Base-by-base conservation (phyloP, 768 basidiomycete species). In the Lactifluus piperatus region DNA sequence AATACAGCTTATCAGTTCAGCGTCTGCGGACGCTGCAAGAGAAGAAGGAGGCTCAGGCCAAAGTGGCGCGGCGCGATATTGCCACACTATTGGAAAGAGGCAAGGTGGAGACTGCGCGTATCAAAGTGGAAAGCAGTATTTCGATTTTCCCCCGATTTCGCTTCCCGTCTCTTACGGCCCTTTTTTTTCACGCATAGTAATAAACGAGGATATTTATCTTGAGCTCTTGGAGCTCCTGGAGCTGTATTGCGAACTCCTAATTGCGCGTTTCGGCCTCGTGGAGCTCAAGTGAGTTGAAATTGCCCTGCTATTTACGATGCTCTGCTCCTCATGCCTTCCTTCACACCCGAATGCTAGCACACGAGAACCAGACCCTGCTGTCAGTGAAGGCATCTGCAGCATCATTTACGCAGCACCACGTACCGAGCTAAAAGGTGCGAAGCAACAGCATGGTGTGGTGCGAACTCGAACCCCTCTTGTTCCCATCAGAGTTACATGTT, bases 141-240 rank as follows among this genome's bases (percentile, higher is more conserved):
- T 61, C 59, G 58, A 63, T 39, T 66, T 62, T 24, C 6, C 43
- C 22, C 16, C 43, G n/a, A 16, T n/a, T 16, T 59, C 51, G 14
- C 63, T 66, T 44, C 36, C 39, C 51, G 51, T 32, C 26, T 51
- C 36, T 60, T 6, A 46, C 43, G 30, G 24, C n/a, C 56, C 39
- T 58, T 57, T 45, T 62, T 43, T 50, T 54, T 44, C 7, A 9
- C 43, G 11, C 47, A 13, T 64, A 86, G 87, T 92, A 55, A 93
- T 92, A 68, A 82, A 89, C 68, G 89, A 91, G 64, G 90, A 93
- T 68, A 80, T 91, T 46, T 80, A 90, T 68, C 75, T 91, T 46
- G 94, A 97, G 68, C 78, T 97, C 26, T 75, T 97, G 37, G 95
- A 99, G 68, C 76, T 98, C 5, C 76, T 99, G 27, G 94, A 97